phyloP scores from a whole-genome alignment of 306 rosid species.

The Pyrus bretschneideri region DNA sequence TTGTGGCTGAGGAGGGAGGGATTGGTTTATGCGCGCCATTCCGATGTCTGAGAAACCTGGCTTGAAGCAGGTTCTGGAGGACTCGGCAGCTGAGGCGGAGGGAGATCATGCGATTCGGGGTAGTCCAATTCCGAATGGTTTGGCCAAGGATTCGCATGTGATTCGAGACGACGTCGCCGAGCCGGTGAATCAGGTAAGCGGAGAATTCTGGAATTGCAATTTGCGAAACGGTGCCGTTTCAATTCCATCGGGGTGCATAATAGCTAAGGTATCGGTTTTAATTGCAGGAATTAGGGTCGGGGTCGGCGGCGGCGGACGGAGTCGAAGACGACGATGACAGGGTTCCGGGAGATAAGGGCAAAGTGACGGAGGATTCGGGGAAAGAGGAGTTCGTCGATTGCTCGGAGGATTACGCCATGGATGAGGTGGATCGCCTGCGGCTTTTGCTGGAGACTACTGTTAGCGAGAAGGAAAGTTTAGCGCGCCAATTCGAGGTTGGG shows the following conservation, averaged over 20 bases:
- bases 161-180: conserved; percentile 1
- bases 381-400: conserved; percentile 90
- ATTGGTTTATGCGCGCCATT: conserved; percentile 33
- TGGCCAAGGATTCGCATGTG: background rate
- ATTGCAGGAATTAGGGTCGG: conserved; percentile 3
- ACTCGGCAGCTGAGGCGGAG: conserved; percentile 12
- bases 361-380: conserved; percentile 45
- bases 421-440: conserved; percentile 34
- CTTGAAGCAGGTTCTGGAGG: conserved; percentile 17
- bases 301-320: background rate
- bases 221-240: background rate
- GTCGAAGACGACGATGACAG: conserved; percentile 8
- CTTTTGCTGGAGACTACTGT: conserved; percentile 24
- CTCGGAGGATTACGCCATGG: conserved; percentile 54
- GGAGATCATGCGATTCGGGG: conserved; percentile 14
- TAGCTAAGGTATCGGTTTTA: background rate
- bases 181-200: conserved; percentile 30
- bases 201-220: background rate
- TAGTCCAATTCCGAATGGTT: conserved; percentile 20
- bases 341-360: conserved; percentile 30
- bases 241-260: background rate
- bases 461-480: conserved; percentile 37
- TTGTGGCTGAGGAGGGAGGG: conserved; percentile 16
- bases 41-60: conserved; percentile 55
- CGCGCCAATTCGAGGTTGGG: conserved; percentile 37